Base-by-base conservation (phyloP, 352 stramenopile species). In the Pythium vanterpoolii region DNA sequence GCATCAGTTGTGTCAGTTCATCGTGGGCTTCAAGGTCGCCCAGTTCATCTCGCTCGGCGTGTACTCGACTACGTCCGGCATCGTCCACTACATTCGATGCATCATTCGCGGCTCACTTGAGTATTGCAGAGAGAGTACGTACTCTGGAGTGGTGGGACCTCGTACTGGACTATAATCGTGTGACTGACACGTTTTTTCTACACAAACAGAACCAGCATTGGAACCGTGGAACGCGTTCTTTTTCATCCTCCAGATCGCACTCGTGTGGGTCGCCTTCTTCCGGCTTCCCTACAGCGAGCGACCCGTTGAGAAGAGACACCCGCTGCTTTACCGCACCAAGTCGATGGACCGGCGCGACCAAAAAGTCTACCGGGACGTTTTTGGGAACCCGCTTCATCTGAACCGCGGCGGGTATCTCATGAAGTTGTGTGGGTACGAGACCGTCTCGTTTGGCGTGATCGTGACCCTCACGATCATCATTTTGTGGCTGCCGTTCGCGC, bases 1-100 rank as follows among this genome's bases (percentile, higher is more conserved):
- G 66, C 90, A 95, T 56, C 89, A 96, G 58, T 68, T 97, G n/a
- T 96, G 86, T 54, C 78, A 97, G 56, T 97, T 97, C 38, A 96
- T 97, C 47, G 82, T 96, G 18, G 83, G 86, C 16, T 96, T 97
- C 70, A 93, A 96, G 45, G 79, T 78, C n/a, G 86, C 87, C 6
- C 88, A 96, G 62, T 97, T 97, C 56, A 86, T 96, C 44, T 92
- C 86, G 16, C 74, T 96, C 21, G 89, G 89, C 0, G 69, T 95
- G 18, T 64, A 91, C 54, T 75, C 86, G 54, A 89, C 80, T 40
- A 62, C 77, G 16, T 73, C 87, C 33, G 87, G 85, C 3, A 60
- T 93, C 11, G 62, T 75, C 11, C 60, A 75, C 42, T 96, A 93
- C 45, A 76, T 93, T n/a, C 75, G 68, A 11, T 95, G 86, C 48